phyloP scores from a whole-genome alignment of 2,329 filamentous ascomycete species.

The Aspergillus oerlinghausenensis region DNA sequence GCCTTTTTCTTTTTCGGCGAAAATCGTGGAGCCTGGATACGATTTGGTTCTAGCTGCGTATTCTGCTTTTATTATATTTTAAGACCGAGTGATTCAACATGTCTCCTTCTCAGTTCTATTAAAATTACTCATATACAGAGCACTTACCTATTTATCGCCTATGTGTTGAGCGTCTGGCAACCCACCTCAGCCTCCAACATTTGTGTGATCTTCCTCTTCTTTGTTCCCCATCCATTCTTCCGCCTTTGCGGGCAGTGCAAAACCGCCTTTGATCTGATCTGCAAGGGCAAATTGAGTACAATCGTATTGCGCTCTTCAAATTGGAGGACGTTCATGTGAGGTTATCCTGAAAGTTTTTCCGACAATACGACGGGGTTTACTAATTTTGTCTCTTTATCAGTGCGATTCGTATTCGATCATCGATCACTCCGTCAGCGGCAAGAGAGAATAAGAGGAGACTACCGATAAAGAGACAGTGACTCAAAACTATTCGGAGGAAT shows the following conservation, averaged over 20 bases:
- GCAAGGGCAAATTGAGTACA: neutral
- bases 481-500: neutral
- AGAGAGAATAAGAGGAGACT: neutral
- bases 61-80: neutral
- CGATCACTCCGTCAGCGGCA: neutral
- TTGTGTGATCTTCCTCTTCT: neutral
- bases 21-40: neutral
- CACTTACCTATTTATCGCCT: neutral
- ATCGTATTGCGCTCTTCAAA: neutral
- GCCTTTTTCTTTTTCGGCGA: neutral
- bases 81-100: neutral
- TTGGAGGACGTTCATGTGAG: neutral
- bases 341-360: neutral
- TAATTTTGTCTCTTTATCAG: neutral
- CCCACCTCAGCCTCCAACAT: neutral
- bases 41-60: neutral
- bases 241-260: constrained; percentile 4
- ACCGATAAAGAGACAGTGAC: neutral
- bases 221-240: neutral
- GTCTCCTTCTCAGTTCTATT: neutral
- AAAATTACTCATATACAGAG: neutral
- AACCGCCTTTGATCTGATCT: neutral
- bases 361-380: neutral
- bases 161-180: neutral
- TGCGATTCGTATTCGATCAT: neutral